Base-by-base conservation (phyloP, 306 rosid genomes). In the Bauhinia variegata region DNA sequence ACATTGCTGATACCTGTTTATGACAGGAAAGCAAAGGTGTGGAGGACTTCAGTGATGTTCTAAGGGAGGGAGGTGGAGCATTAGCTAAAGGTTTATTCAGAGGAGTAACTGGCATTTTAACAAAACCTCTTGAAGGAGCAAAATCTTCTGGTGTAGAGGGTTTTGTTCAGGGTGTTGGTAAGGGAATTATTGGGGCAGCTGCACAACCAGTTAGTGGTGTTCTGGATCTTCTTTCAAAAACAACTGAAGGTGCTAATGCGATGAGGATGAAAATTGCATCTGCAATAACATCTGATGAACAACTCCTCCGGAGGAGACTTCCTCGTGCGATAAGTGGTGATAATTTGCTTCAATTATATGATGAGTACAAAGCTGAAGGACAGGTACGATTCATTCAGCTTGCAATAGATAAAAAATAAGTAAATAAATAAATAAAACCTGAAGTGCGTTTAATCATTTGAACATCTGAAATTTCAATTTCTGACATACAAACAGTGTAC, bases 151-250 rank as follows among this genome's bases (percentile, higher is more conserved):
- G 99, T 19, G 95, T 93, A 18, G 99, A 93, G 85, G 99, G 99
- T 71, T 93, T 93, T 88, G 99, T 93, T 80, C 99, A 93, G 85
- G 99, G 99, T 61, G 96, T 93, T 82, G 99, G 99, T 48, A 93
- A 85, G 84, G 99, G 99, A 63, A 83, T 93, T 68, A 90, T 93
- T 54, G 99, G 99, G 60, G 99, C 91, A 42, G 99, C 99, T 75
- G 97, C 99, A 11, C 99, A 93, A 68, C 99, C 99, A 52, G 92
- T 93, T 65, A 93, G 99, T 63, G 99, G 99, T 55, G 99, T 93
- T 78, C 62, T 93, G 55, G 97, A 93, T 86, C 99, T 93, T 74
- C 78, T 93, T 71, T 93, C 97, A 48, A 93, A 93, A 80, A 93
- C 99, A 16, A 93, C 99, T 0, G 97, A 93, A 86, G 99, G 99